Percentiles rank a stretch among this genome's conserved stretches.
Evolutionary conservation across 495 filamentous ascomycete species (phyloP).

Genomic region (Penicillium daleae): DNA sequence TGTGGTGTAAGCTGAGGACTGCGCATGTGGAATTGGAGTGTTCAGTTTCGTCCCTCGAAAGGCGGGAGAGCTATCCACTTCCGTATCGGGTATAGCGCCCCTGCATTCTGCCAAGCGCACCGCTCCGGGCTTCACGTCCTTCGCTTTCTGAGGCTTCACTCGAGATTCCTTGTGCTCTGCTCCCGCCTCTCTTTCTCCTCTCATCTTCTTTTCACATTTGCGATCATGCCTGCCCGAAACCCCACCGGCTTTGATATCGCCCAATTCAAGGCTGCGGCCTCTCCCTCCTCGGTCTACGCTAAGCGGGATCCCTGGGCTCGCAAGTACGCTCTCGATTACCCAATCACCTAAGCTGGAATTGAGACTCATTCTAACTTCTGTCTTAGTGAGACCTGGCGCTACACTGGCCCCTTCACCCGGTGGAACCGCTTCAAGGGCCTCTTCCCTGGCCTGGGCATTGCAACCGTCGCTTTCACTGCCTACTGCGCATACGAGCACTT

Average conservation of each 20-base stretch:
- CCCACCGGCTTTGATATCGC: slow-evolving; percentile 83
- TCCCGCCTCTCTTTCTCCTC: slow-evolving; percentile 15
- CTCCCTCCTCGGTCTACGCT: slow-evolving; percentile 55
- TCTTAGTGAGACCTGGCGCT: slow-evolving; percentile 89
- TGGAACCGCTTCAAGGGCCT: slow-evolving; percentile 82
- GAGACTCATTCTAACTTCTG: slow-evolving; percentile 18
- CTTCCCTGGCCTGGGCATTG: slow-evolving; percentile 91
- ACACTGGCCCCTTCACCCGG: slow-evolving; percentile 84
- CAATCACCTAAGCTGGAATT: slow-evolving; percentile 1
- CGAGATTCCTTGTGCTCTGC: slow-evolving; percentile 13
- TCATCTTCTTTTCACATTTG: slow-evolving; percentile 11
- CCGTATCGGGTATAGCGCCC: slow-evolving; percentile 42
- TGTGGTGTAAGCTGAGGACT: slow-evolving; percentile 18
- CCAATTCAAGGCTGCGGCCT: slow-evolving; percentile 70
- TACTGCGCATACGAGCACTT: slow-evolving; percentile 90
- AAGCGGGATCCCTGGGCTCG: slow-evolving; percentile 87
- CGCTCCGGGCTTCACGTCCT: slow-evolving; percentile 28
- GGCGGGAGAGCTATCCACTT: slow-evolving; percentile 27
- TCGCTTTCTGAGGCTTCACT: slow-evolving; percentile 20
- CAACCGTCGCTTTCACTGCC: slow-evolving; percentile 82
- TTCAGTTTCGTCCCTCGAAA: slow-evolving; percentile 32
- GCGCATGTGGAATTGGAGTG: slow-evolving; percentile 23
- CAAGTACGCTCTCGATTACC: slow-evolving; percentile 53
- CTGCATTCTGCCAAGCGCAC: slow-evolving; percentile 33
- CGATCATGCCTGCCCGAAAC: slow-evolving; percentile 60